A percentile compares a stretch with the other conserved stretches of the same genome.
phyloP scores from a whole-genome alignment of 164 flowering plant genomes.

The Tetracentron sinense region DNA sequence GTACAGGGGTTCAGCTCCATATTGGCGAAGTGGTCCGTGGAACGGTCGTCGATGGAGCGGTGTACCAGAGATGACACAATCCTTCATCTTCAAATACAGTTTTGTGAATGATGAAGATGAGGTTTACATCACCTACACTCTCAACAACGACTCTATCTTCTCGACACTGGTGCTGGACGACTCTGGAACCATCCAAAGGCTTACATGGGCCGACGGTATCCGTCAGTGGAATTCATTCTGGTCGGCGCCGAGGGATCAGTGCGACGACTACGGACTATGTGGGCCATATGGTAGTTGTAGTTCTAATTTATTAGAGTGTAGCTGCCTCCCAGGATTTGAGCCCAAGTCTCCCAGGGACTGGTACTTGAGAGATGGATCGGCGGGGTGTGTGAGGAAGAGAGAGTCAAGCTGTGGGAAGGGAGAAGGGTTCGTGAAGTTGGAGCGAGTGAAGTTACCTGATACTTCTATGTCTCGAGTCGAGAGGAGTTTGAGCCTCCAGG shows the following conservation, averaged over 20 bases:
- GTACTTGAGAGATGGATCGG: slow-evolving; percentile 28
- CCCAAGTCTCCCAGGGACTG: slow-evolving; percentile 3
- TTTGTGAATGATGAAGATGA: slow-evolving; percentile 12
- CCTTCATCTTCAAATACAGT: background rate
- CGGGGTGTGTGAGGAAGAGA: slow-evolving; percentile 40
- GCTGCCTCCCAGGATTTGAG: slow-evolving; percentile 4
- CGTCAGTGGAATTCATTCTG: slow-evolving; percentile 17
- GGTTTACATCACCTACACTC: background rate
- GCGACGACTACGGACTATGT: slow-evolving; percentile 26
- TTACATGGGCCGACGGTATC: slow-evolving; percentile 6
- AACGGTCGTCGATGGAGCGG: slow-evolving; percentile 30
- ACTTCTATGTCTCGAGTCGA: slow-evolving; percentile 18
- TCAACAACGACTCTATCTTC: slow-evolving; percentile 8
- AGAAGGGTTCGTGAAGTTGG: slow-evolving; percentile 22
- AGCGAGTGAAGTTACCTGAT: slow-evolving; percentile 27
- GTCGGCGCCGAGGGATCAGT: slow-evolving; percentile 13
- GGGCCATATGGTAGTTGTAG: slow-evolving; percentile 26
- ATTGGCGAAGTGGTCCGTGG: slow-evolving; percentile 46
- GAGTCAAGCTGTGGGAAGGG: slow-evolving; percentile 15
- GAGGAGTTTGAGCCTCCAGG: slow-evolving; percentile 20
- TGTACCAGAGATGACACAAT: slow-evolving; percentile 6
- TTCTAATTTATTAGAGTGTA: background rate
- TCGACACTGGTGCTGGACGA: slow-evolving; percentile 11
- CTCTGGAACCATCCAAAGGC: background rate
- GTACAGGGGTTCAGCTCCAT: slow-evolving; percentile 5